Conservation (phyloP, 176 grass and related monocot species). For the Phragmites australis region DNA sequence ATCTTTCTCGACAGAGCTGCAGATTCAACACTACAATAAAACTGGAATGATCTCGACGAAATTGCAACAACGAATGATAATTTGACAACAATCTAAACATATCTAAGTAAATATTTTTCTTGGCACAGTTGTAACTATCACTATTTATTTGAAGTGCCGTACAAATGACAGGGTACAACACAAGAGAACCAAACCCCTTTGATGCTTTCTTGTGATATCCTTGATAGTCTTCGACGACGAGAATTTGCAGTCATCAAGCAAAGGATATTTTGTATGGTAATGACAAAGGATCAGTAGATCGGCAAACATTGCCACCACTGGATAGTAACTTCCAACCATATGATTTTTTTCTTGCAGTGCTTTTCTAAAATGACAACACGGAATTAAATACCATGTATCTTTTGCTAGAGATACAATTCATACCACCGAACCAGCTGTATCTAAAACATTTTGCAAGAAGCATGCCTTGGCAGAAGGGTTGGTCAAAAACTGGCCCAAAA, state of each 20-base stretch:
- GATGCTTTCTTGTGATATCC: constrained; percentile 19
- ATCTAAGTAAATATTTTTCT: constrained; percentile 17
- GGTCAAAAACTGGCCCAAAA: constrained; percentile 77
- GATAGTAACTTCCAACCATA: background rate
- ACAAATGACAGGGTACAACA: constrained; percentile 51
- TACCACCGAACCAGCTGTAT: constrained; percentile 28
- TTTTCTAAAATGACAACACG: background rate
- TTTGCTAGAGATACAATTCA: constrained; percentile 4
- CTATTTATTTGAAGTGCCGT: constrained; percentile 12
- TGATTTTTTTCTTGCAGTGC: background rate
- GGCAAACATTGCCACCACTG: constrained; percentile 22
- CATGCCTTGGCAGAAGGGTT: constrained; percentile 55
- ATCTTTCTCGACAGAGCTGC: background rate
- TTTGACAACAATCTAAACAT: background rate
- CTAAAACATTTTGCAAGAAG: constrained; percentile 63
- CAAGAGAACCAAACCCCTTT: constrained; percentile 38
- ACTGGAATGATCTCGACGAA: background rate
- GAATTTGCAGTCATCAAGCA: background rate
- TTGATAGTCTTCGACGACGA: background rate
- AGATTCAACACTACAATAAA: background rate
- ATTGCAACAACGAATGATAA: background rate
- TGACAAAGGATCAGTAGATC: background rate
- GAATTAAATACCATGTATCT: background rate
- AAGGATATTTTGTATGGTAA: background rate
- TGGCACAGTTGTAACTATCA: constrained; percentile 12